Percentiles rank a stretch among this genome's conserved stretches.
Conservation (phyloP, 345 rosid genomes). For the Noccaea bulbosa region DNA sequence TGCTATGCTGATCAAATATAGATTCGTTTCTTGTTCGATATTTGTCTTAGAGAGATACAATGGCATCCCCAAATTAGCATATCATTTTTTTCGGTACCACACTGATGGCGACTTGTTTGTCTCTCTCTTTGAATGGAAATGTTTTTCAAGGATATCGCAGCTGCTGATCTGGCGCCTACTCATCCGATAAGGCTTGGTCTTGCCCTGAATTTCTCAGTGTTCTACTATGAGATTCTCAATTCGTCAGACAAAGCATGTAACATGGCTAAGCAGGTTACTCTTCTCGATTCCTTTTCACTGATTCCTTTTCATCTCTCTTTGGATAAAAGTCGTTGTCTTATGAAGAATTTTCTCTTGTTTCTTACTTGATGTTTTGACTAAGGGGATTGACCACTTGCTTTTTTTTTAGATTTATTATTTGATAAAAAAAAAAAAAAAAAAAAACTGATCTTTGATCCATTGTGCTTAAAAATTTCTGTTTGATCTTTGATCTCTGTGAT, state of each 20-base stretch:
- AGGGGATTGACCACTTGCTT: conserved; percentile 21
- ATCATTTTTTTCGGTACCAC: neutral
- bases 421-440: neutral
- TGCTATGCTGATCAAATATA: neutral
- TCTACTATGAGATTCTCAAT: conserved; percentile 89
- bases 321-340: conserved; percentile 3
- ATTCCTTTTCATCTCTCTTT: neutral
- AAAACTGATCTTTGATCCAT: too few relatives aligned
- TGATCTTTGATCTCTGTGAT: too few relatives aligned
- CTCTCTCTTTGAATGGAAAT: neutral
- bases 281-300: conserved; percentile 1
- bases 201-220: conserved; percentile 87
- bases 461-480: too few relatives aligned
- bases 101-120: conserved; percentile 29
- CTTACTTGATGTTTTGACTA: conserved; percentile 21
- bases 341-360: conserved; percentile 7
- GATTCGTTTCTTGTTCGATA: neutral
- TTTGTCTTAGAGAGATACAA: neutral
- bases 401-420: conserved; percentile 2
- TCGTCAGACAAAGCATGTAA: conserved; percentile 90
- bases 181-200: conserved; percentile 90
- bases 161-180: conserved; percentile 83
- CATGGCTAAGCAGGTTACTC: conserved; percentile 88
- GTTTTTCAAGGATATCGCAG: conserved; percentile 63
- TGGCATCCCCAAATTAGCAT: neutral